Conservation (phyloP, 2,329 filamentous ascomycete species). For the Myriosclerotinia duriaeana region DNA sequence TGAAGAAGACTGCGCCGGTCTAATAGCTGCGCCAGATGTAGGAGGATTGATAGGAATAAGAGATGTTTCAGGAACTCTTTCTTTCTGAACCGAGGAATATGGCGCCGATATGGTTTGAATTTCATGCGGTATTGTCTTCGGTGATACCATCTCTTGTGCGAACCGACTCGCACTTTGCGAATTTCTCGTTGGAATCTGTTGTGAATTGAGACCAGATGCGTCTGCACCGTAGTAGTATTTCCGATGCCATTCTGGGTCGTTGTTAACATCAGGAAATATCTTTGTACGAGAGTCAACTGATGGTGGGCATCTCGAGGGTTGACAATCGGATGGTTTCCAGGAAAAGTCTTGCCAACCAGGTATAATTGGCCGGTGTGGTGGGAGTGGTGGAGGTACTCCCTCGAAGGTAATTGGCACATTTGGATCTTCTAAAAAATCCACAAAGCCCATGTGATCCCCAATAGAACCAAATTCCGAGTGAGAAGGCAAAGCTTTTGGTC, state of each 20-base stretch:
- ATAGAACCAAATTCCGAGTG: not conserved
- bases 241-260: slow-evolving; percentile 14
- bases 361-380: slow-evolving; percentile 12
- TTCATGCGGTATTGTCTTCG: slow-evolving; percentile 22
- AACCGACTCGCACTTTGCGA: not conserved
- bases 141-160: slow-evolving; percentile 17
- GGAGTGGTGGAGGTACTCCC: slow-evolving; percentile 14
- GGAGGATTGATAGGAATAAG: not conserved
- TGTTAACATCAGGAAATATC: not conserved
- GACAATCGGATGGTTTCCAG: slow-evolving; percentile 6
- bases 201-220: not conserved
- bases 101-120: slow-evolving; percentile 17
- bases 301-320: not conserved
- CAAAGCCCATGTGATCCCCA: not conserved
- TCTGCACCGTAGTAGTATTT: slow-evolving; percentile 5
- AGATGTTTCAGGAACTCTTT: not conserved
- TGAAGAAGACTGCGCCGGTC: not conserved
- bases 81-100: not conserved
- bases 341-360: slow-evolving; percentile 23
- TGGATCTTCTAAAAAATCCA: slow-evolving; percentile 21
- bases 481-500: not conserved
- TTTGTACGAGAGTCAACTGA: not conserved
- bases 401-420: slow-evolving; percentile 13
- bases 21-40: not conserved
- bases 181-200: not conserved